A percentile compares a stretch with the other conserved stretches of the same genome.
These are phyloP conservation scores for Leptographium procerum DNA, from an alignment of 2,329 filamentous ascomycete species.

Conservation along the genomic window DNA sequence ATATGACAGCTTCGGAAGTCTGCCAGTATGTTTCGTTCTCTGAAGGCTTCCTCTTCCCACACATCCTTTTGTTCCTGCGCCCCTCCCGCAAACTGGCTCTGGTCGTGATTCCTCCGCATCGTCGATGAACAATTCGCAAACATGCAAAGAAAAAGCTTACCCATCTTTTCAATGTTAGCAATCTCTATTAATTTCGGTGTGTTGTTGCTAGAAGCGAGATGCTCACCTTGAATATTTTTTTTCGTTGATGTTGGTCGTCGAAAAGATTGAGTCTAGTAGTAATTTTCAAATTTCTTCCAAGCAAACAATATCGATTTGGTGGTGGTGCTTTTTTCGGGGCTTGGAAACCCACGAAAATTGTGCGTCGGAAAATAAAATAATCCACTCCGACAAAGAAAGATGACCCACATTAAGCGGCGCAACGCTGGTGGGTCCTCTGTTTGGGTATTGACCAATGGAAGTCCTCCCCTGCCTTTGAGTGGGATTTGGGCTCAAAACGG, in stretches of 20 bases:
- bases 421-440: not conserved
- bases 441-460: not conserved
- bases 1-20: not conserved
- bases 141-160: conserved; percentile 2
- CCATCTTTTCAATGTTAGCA: conserved; percentile 25
- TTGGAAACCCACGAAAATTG: conserved; percentile 8
- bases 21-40: not conserved
- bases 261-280: conserved; percentile 11
- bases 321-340: conserved; percentile 5
- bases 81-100: not conserved
- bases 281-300: conserved; percentile 8
- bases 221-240: conserved; percentile 15
- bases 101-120: not conserved
- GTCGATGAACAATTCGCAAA: not conserved
- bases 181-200: conserved; percentile 1
- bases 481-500: not conserved
- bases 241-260: conserved; percentile 12
- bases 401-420: not conserved
- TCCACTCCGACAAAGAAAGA: conserved; percentile 1
- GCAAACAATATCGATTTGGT: conserved; percentile 1
- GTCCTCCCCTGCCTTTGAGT: not conserved
- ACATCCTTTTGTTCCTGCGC: not conserved
- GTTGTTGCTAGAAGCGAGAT: conserved; percentile 9
- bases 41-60: not conserved
- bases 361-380: conserved; percentile 10